phyloP scores from a whole-genome alignment of 129 eudicot genomes.

The Flaveria bidentis region DNA sequence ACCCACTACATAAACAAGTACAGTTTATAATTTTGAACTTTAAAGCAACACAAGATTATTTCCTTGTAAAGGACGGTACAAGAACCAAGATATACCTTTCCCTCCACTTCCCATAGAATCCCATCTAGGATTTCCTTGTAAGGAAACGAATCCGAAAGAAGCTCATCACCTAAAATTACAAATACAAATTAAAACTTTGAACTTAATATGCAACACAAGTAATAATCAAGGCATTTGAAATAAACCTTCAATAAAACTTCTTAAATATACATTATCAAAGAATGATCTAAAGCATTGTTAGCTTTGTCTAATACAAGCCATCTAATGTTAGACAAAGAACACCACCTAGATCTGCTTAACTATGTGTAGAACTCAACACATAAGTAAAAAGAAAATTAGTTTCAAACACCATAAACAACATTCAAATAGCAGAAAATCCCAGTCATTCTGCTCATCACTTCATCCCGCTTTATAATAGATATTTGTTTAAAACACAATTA shows the following conservation, averaged over 20 bases:
- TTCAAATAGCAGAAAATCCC: too few relatives aligned
- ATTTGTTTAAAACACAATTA: too few relatives aligned
- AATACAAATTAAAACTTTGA: not conserved
- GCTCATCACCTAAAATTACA: slow-evolving; percentile 58
- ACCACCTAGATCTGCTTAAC: not conserved
- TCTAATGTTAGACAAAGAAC: not conserved
- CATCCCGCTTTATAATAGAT: too few relatives aligned
- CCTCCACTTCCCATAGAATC: slow-evolving; percentile 68
- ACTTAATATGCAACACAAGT: not conserved
- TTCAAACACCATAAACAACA: too few relatives aligned
- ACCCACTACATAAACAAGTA: slow-evolving; percentile 53
- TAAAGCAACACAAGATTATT: not conserved
- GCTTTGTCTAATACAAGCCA: not conserved
- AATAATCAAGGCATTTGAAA: not conserved
- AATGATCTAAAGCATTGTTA: not conserved
- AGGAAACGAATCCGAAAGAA: slow-evolving; percentile 68
- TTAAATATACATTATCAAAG: not conserved
- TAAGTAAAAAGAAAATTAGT: too few relatives aligned
- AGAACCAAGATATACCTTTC: slow-evolving; percentile 47
- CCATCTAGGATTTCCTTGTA: slow-evolving; percentile 57
- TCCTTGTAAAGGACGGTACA: not conserved
- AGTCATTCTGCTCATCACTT: too few relatives aligned
- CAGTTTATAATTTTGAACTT: not conserved
- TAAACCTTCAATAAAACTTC: not conserved
- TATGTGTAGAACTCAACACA: too few relatives aligned